These are phyloP conservation scores for Gymnopilus dilepis DNA, from an alignment of 768 basidiomycete species.

Conservation along the genomic window DNA sequence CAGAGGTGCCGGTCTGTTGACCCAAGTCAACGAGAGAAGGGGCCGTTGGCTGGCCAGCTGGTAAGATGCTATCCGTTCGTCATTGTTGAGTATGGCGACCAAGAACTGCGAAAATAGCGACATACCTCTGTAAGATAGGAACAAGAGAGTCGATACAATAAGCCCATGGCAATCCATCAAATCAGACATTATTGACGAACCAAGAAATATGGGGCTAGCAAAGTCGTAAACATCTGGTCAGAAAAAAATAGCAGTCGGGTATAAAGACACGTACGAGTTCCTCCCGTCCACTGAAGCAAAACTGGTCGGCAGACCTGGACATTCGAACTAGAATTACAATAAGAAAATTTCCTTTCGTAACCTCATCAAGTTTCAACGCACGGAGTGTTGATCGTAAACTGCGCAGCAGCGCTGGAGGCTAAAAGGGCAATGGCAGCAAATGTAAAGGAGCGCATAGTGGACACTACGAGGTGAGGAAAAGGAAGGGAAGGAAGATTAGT, in stretches of 20 bases:
- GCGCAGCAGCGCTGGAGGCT: constrained; percentile 28
- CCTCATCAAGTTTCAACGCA: constrained; percentile 9
- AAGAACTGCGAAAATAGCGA: not conserved
- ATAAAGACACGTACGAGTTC: constrained; percentile 23
- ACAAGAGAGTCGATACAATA: not conserved
- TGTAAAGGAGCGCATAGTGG: constrained; percentile 32
- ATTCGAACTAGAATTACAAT: constrained; percentile 21
- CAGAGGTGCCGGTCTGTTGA: constrained; percentile 19
- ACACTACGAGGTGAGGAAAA: not conserved
- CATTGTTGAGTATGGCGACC: not conserved
- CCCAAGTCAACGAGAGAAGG: constrained; percentile 30
- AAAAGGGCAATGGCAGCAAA: constrained; percentile 24
- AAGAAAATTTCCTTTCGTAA: not conserved
- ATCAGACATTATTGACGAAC: constrained; percentile 23
- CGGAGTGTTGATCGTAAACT: constrained; percentile 33
- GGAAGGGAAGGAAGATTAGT: constrained; percentile 5
- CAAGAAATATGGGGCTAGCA: constrained; percentile 34
- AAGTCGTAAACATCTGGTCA: not conserved
- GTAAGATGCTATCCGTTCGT: constrained; percentile 28
- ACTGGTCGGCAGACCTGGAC: constrained; percentile 33
- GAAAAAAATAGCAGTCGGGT: not conserved
- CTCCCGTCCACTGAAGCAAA: constrained; percentile 32
- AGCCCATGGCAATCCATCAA: not conserved
- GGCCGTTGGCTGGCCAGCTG: constrained; percentile 30
- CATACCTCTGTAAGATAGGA: constrained; percentile 21